Evolutionary conservation across 108 stramenopile species (phyloP).

Genomic region (Nitzschia putrida): DNA sequence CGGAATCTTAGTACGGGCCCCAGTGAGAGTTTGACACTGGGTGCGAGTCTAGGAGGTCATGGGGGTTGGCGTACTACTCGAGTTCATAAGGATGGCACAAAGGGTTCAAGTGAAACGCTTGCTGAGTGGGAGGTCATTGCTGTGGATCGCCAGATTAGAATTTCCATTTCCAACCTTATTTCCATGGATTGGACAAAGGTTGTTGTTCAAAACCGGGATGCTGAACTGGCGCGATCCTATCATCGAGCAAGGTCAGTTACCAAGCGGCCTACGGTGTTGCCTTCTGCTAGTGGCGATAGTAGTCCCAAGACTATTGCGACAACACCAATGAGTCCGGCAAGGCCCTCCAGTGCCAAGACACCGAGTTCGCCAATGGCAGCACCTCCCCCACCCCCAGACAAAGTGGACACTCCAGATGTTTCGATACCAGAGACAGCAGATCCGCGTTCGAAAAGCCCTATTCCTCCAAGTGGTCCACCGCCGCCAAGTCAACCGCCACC

Average conservation of each 20-base stretch:
- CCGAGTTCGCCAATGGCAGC: conserved; percentile 14
- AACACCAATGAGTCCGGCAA: conserved; percentile 37
- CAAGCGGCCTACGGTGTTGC: conserved; percentile 4
- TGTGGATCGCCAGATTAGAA: conserved; percentile 65
- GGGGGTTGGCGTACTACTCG: conserved; percentile 31
- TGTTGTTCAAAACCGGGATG: conserved; percentile 25
- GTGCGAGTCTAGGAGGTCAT: conserved; percentile 17
- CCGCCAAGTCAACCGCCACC: conserved; percentile 22
- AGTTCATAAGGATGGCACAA: conserved; percentile 34
- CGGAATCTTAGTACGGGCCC: conserved; percentile 49
- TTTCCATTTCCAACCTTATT: conserved; percentile 69
- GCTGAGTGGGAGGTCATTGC: conserved; percentile 85
- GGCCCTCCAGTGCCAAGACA: conserved; percentile 33
- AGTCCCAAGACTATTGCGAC: conserved; percentile 34
- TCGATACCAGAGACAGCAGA: conserved; percentile 12
- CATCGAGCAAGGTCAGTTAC: conserved; percentile 15
- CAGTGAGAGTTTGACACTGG: conserved; percentile 39
- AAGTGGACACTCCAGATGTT: conserved; percentile 5
- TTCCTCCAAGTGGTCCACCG: conserved; percentile 5
- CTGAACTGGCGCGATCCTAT: conserved; percentile 25
- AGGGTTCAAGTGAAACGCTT: conserved; percentile 49
- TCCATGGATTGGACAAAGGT: conserved; percentile 74
- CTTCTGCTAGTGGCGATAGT: conserved; percentile 27
- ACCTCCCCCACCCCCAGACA: conserved; percentile 16
- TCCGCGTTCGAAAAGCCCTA: conserved; percentile 30